Conservation (phyloP, 2,329 filamentous ascomycete genomes). For the Plenodomus lindquistii region DNA sequence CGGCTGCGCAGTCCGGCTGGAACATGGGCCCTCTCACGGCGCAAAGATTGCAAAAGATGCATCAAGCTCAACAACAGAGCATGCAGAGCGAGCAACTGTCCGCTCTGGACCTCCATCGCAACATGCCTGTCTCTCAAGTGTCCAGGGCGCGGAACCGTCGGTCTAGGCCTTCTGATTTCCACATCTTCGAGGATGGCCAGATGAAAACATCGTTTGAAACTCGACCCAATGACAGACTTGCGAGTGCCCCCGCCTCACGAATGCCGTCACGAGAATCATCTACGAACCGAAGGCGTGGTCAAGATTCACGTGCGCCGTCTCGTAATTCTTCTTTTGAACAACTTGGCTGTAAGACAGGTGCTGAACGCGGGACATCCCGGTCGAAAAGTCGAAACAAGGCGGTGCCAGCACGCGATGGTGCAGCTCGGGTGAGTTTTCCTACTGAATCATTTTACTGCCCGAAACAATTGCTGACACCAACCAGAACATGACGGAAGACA, state of each 20-base stretch:
- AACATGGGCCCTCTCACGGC: too few relatives aligned
- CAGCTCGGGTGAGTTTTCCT: background rate
- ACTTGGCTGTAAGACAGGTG: background rate
- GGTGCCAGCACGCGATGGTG: background rate
- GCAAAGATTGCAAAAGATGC: too few relatives aligned
- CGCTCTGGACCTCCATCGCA: too few relatives aligned
- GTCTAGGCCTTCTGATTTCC: background rate
- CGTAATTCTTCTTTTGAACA: background rate
- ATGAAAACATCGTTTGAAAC: background rate
- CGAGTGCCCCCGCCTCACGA: constrained; percentile 6
- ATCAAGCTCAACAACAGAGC: too few relatives aligned
- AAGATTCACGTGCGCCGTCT: background rate
- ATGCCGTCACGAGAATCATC: constrained; percentile 6
- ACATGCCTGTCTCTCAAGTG: too few relatives aligned
- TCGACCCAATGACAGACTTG: background rate
- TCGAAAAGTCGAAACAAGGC: background rate
- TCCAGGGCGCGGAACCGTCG: background rate
- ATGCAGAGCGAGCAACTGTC: too few relatives aligned
- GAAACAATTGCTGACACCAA: background rate
- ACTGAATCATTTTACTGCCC: too few relatives aligned
- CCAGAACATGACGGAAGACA: background rate
- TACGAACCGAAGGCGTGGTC: background rate
- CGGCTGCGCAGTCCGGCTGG: too few relatives aligned
- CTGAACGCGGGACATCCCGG: too few relatives aligned
- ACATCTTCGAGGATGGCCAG: background rate